A percentile compares a stretch with the other conserved stretches of the same genome.
Conservation (phyloP, 2,329 filamentous ascomycete species). For the Diaporthe citriasiana region DNA sequence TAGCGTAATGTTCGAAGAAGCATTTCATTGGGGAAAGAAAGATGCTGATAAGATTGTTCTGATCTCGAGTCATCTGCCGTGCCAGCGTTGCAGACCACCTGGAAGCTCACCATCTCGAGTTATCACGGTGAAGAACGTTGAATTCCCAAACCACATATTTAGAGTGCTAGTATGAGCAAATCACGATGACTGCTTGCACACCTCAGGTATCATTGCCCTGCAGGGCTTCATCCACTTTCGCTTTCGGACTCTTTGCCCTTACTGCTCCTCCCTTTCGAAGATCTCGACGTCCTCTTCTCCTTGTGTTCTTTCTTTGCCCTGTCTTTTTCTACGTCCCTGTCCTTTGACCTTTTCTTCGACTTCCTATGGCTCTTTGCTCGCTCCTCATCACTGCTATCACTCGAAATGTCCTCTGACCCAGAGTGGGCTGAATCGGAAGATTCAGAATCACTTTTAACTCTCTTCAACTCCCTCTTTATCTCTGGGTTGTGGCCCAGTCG, state of each 20-base stretch:
- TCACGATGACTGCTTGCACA: no score
- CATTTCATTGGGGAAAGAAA: no score
- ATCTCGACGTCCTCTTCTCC: neutral
- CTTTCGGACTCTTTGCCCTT: neutral
- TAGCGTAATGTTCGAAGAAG: no score
- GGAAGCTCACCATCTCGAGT: no score
- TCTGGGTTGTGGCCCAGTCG: neutral
- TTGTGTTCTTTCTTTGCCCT: neutral
- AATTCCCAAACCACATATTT: no score
- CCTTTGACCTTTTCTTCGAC: neutral
- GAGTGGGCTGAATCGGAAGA: neutral
- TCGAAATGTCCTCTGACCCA: neutral
- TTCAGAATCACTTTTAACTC: neutral
- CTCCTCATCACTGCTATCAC: neutral
- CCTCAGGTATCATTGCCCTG: no score
- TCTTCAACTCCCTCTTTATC: neutral
- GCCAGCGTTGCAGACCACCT: no score
- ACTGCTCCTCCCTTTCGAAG: neutral
- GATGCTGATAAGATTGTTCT: no score
- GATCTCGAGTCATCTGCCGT: no score
- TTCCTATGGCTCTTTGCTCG: neutral
- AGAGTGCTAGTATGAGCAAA: no score
- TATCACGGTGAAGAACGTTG: no score
- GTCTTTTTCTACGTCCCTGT: neutral
- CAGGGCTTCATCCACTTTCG: neutral